phyloP scores from a whole-genome alignment of 495 filamentous ascomycete genomes.

The Talaromyces thailandensis region DNA sequence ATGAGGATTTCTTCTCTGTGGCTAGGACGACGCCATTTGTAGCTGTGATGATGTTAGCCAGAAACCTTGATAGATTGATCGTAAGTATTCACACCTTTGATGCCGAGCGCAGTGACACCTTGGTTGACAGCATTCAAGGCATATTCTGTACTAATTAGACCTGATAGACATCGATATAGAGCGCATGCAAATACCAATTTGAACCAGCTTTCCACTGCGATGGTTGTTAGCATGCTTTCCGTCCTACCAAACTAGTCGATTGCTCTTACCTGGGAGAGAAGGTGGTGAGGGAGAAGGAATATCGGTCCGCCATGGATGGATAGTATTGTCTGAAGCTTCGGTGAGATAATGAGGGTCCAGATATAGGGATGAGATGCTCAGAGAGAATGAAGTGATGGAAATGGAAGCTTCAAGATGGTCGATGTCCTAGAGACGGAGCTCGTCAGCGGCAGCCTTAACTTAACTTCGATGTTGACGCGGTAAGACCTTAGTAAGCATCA shows the following conservation, averaged over 20 bases:
- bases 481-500: slow-evolving; percentile 8
- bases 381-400: not conserved
- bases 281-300: slow-evolving; percentile 98
- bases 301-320: slow-evolving; percentile 82
- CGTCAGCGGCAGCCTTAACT: slow-evolving; percentile 14
- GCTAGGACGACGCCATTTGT: slow-evolving; percentile 98
- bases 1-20: slow-evolving; percentile 98
- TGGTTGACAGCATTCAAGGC: slow-evolving; percentile 98
- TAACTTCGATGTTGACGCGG: slow-evolving; percentile 34
- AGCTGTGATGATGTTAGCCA: slow-evolving; percentile 7
- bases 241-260: slow-evolving; percentile 9
- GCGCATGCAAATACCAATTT: slow-evolving; percentile 40
- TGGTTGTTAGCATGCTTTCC: slow-evolving; percentile 34
- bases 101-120: slow-evolving; percentile 94
- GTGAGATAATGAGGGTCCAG: slow-evolving; percentile 5
- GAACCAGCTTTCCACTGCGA: slow-evolving; percentile 81
- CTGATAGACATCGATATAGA: not conserved
- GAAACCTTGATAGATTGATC: not conserved
- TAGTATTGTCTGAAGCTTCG: slow-evolving; percentile 1
- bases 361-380: slow-evolving; percentile 11
- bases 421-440: not conserved
- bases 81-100: slow-evolving; percentile 64
- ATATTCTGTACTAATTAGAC: slow-evolving; percentile 61
- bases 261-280: slow-evolving; percentile 92
- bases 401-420: slow-evolving; percentile 5